Percentiles rank a stretch among this genome's conserved stretches.
These are phyloP conservation scores for Moelleriella libera DNA, from an alignment of 2,329 filamentous ascomycete genomes.

Conservation along the genomic window DNA sequence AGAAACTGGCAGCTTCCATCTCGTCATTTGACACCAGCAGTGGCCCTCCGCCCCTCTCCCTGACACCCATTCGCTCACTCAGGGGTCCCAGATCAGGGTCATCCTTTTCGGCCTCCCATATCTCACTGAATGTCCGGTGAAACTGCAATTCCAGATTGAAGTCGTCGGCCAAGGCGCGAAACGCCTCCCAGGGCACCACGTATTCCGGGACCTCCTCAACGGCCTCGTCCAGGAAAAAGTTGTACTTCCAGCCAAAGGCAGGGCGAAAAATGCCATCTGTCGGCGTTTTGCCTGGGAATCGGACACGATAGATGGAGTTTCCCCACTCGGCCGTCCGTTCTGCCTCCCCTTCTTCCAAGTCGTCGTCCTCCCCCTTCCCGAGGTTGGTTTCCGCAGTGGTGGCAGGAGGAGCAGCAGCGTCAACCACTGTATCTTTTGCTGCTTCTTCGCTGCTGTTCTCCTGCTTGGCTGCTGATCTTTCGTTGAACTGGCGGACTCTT, in stretches of 20 bases:
- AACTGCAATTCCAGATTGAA: conserved; percentile 95
- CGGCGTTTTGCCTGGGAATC: conserved; percentile 72
- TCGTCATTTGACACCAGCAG: conserved; percentile 71
- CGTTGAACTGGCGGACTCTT: conserved; percentile 65
- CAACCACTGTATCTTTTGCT: conserved; percentile 18
- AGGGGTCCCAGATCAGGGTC: conserved; percentile 67
- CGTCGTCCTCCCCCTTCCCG: conserved; percentile 20
- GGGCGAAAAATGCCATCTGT: conserved; percentile 84
- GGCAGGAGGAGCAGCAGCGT: conserved; percentile 6
- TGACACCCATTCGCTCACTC: conserved; percentile 91
- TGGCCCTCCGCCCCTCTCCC: conserved; percentile 50
- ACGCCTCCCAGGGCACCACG: conserved; percentile 95
- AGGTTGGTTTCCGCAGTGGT: conserved; percentile 13
- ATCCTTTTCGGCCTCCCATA: conserved; percentile 86
- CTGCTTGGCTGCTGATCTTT: conserved; percentile 25
- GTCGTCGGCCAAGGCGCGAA: conserved; percentile 87
- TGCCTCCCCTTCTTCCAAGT: conserved; percentile 45
- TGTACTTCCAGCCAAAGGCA: conserved; percentile 96
- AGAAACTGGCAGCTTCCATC: conserved; percentile 84
- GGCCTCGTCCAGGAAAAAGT: conserved; percentile 88
- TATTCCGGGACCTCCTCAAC: conserved; percentile 96
- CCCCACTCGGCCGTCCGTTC: conserved; percentile 69
- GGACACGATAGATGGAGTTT: conserved; percentile 82
- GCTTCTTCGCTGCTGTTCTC: conserved; percentile 24
- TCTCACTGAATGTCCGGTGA: conserved; percentile 76